Evolutionary conservation across 2,329 filamentous ascomycete genomes (phyloP).

Genomic region (Hymenoscyphus repandus): DNA sequence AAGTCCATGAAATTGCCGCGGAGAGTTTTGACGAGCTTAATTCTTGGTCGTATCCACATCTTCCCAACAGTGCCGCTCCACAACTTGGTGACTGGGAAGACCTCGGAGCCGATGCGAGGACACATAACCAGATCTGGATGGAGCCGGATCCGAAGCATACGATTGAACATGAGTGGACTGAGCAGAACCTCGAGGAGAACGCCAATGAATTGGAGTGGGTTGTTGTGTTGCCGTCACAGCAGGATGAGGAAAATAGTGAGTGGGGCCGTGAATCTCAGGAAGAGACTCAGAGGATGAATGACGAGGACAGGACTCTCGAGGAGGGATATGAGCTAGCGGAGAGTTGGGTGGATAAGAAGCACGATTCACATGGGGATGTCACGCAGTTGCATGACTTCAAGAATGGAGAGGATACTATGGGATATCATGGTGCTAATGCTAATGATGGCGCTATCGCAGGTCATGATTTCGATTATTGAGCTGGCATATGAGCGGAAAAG

Average conservation of each 20-base stretch:
- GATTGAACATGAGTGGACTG: constrained; percentile 1
- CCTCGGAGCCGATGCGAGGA: background rate
- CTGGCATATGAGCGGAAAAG: too few relatives aligned
- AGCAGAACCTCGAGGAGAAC: background rate
- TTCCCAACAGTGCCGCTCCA: background rate
- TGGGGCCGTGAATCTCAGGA: background rate
- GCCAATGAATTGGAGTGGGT: constrained; percentile 3
- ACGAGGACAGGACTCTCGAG: background rate
- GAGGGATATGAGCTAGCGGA: background rate
- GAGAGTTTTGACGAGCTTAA: constrained; percentile 16
- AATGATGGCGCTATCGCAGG: too few relatives aligned
- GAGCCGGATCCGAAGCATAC: background rate
- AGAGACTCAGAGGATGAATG: background rate
- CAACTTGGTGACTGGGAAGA: constrained; percentile 4
- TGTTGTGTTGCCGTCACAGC: background rate
- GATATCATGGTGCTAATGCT: too few relatives aligned
- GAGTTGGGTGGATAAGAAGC: background rate
- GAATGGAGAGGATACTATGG: background rate
- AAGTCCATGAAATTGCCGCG: background rate
- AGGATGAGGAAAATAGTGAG: constrained; percentile 7
- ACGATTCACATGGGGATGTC: background rate
- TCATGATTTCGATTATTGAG: too few relatives aligned
- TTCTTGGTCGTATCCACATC: background rate
- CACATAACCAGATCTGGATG: background rate
- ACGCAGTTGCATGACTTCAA: background rate